Evolutionary conservation across 495 filamentous ascomycete genomes (phyloP), one percentile per base, ranked within the genome.

Genomic region (Glonium stellatum): DNA sequence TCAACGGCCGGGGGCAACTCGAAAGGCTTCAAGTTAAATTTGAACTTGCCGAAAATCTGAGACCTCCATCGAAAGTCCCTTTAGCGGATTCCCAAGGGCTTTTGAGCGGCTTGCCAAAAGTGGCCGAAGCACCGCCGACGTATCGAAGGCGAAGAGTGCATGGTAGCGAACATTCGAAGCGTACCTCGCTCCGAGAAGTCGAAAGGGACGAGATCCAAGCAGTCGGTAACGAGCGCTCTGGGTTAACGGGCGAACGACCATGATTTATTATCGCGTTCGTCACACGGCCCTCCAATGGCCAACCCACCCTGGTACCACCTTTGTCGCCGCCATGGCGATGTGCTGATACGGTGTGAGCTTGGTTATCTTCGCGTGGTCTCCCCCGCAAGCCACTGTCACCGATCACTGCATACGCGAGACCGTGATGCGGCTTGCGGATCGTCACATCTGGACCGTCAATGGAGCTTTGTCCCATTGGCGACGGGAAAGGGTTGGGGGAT

Each of bases 241-340:
- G 18, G 39, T 44, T 44, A 11, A 44, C 10, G 39, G n/a, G 18
- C 18, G 39, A 11, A 51, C 48, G 19, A 51, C 48, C 18, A 31
- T 25, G 48, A 51, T 5, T 23, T 22, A 31, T 51, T 51, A 23
- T 63, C 23, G 61, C 60, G 42, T 63, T 66, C 46, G 64, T 67
- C 13, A 67, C 64, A n/a, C 55, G 55, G 44, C 64, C n/a, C 60
- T 5, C 48, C 50, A 27, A 50, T 59, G 35, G 62, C 65, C 21
- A 57, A 35, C 42, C 56, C 65, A 25, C 36, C 48, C 53, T 51
- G 52, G 15, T 44, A 60, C 58, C 25, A 22, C 19, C 25, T 51
- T 31, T 15, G 48, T 51, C 48, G 48, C 19, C 48, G 48, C 48
- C 18, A 51, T 15, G 48, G 48, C 23, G 48, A 18, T 21, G 8